A percentile compares a stretch with the other conserved stretches of the same genome.
Evolutionary conservation across 208 protist genomes (phyloP).

Genomic region (Trypanosoma congolense): DNA sequence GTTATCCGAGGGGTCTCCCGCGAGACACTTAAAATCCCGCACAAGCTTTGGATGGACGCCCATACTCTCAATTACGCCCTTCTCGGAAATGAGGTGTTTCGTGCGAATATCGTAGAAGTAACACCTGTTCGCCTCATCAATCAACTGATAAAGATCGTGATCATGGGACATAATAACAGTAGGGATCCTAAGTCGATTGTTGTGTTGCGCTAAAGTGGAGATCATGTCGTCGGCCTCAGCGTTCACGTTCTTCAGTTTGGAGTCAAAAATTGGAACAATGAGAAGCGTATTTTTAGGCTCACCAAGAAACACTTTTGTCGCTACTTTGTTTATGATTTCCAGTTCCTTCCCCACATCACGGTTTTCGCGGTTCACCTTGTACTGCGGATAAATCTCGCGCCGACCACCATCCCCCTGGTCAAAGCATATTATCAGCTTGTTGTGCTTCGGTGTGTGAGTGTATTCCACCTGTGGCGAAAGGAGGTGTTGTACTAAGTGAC

Average conservation of each 20-base stretch:
- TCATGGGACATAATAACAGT: slow-evolving; percentile 87
- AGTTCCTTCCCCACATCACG: slow-evolving; percentile 48
- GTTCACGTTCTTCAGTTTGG: slow-evolving; percentile 60
- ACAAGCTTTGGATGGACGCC: slow-evolving; percentile 82
- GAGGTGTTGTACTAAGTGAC: slow-evolving; percentile 76
- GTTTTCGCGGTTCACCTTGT: slow-evolving; percentile 66
- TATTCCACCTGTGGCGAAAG: slow-evolving; percentile 85
- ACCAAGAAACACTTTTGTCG: slow-evolving; percentile 72
- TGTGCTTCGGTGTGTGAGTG: slow-evolving; percentile 79
- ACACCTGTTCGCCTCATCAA: slow-evolving; percentile 63
- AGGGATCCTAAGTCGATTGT: slow-evolving; percentile 66
- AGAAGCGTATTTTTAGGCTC: slow-evolving; percentile 65
- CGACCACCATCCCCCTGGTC: slow-evolving; percentile 88
- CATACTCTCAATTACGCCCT: slow-evolving; percentile 65
- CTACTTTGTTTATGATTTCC: slow-evolving; percentile 68
- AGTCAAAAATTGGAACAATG: slow-evolving; percentile 68
- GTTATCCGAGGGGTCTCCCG: slow-evolving; percentile 82
- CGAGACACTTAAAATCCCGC: slow-evolving; percentile 83
- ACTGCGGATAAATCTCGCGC: slow-evolving; percentile 60
- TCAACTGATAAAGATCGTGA: slow-evolving; percentile 85
- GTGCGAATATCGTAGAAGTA: slow-evolving; percentile 88
- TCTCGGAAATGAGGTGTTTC: slow-evolving; percentile 83
- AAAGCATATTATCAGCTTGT: slow-evolving; percentile 85
- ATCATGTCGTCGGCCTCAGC: slow-evolving; percentile 92
- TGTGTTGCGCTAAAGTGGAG: slow-evolving; percentile 65